Percentiles rank a stretch among this genome's conserved stretches.
Evolutionary conservation across 2,329 filamentous ascomycete genomes (phyloP).

Genomic region (Epicoccum nigrum): DNA sequence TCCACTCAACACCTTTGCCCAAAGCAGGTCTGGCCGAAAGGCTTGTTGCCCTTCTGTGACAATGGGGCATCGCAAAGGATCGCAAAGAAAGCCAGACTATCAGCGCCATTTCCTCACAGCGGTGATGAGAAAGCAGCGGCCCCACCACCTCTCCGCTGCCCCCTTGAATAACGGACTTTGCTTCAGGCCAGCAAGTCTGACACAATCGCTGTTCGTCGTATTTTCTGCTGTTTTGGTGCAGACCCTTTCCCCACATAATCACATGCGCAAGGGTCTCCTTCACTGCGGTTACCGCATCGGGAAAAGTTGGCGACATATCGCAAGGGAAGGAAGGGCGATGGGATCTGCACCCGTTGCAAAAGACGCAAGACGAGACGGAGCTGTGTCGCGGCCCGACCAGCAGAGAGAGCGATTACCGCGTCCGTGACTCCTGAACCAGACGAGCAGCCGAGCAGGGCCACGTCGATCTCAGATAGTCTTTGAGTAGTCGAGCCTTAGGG

Average conservation of each 20-base stretch:
- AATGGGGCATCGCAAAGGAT: background rate
- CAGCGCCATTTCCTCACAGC: constrained; percentile 4
- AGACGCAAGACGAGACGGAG: background rate
- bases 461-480: constrained; percentile 13
- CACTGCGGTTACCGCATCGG: constrained; percentile 2
- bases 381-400: constrained; percentile 6
- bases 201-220: constrained; percentile 4
- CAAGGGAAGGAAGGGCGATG: background rate
- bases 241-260: constrained; percentile 2
- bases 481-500: constrained; percentile 4
- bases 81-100: background rate
- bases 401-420: background rate
- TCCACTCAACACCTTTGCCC: constrained; percentile 1
- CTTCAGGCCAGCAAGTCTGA: background rate
- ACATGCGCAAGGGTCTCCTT: background rate
- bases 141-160: constrained; percentile 11
- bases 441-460: background rate
- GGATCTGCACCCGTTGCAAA: background rate
- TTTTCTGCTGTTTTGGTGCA: constrained; percentile 16
- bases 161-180: constrained; percentile 5
- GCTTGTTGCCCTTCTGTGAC: background rate
- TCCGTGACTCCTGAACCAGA: constrained; percentile 2
- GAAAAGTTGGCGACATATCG: constrained; percentile 5
- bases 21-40: constrained; percentile 10
- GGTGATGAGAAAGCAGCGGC: constrained; percentile 11